Evolutionary conservation across 1,284 basidiomycete genomes (phyloP).

Genomic region (Porodaedalea pini): DNA sequence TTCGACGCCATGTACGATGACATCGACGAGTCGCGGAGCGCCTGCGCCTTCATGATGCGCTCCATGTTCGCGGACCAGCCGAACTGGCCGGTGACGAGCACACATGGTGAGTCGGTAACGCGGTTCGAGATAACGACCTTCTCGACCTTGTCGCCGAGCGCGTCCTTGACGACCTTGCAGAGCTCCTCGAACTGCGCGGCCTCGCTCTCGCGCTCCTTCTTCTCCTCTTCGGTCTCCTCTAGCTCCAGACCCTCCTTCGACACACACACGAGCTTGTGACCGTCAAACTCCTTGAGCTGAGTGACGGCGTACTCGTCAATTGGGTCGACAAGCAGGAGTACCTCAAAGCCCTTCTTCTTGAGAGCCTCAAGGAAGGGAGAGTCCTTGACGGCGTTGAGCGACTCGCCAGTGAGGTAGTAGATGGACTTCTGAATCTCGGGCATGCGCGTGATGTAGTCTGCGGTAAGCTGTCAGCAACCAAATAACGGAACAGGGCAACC

Average conservation of each 20-base stretch:
- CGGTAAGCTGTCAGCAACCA: constrained; percentile 14
- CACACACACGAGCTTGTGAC: constrained; percentile 97
- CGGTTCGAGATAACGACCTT: constrained; percentile 99
- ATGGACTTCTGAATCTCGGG: constrained; percentile 99
- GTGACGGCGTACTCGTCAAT: constrained; percentile 98
- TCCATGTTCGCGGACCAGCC: constrained; percentile 99
- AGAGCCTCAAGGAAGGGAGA: constrained; percentile 99
- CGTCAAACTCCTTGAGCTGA: constrained; percentile 99
- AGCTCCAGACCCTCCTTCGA: constrained; percentile 99
- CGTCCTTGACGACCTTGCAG: constrained; percentile 96
- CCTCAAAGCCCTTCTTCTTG: constrained; percentile 99
- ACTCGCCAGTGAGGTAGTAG: constrained; percentile 99
- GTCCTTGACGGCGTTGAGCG: constrained; percentile 85
- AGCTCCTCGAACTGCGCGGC: constrained; percentile 83
- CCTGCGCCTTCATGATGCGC: constrained; percentile 99
- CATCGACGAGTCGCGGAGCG: constrained; percentile 97
- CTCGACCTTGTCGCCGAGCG: constrained; percentile 98
- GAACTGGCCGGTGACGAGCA: constrained; percentile 97
- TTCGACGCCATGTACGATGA: constrained; percentile 99
- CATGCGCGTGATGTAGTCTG: constrained; percentile 99
- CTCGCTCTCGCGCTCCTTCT: constrained; percentile 88
- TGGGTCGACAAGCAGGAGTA: constrained; percentile 96
- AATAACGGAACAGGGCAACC: not conserved
- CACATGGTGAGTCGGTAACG: constrained; percentile 93
- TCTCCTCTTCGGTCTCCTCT: constrained; percentile 98